Percentiles rank a stretch among this genome's conserved stretches.
phyloP scores from a whole-genome alignment of 768 basidiomycete species.

The Agrocybe praecox region DNA sequence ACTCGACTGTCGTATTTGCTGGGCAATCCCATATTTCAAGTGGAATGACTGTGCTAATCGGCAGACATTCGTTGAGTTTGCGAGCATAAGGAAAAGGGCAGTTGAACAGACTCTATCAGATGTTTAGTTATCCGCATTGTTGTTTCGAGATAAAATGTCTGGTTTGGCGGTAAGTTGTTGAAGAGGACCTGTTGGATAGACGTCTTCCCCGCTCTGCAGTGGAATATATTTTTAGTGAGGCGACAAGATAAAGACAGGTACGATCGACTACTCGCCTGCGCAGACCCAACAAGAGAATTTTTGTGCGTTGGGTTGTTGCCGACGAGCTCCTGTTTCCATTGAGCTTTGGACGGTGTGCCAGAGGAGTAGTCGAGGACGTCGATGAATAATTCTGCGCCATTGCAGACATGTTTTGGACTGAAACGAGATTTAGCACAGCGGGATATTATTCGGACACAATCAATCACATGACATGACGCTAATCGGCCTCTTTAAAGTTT shows the following conservation, averaged over 20 bases:
- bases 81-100: not conserved
- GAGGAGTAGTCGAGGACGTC: slow-evolving; percentile 28
- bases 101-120: slow-evolving; percentile 70
- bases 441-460: not conserved
- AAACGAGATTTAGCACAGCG: not conserved
- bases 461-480: slow-evolving; percentile 7
- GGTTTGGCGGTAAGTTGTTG: slow-evolving; percentile 77
- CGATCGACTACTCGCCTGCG: slow-evolving; percentile 49
- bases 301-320: slow-evolving; percentile 47
- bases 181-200: slow-evolving; percentile 93
- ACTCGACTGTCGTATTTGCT: slow-evolving; percentile 78
- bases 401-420: slow-evolving; percentile 23
- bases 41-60: slow-evolving; percentile 81
- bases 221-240: slow-evolving; percentile 4
- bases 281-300: slow-evolving; percentile 73
- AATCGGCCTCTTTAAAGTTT: too few relatives aligned
- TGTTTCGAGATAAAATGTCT: slow-evolving; percentile 89
- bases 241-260: not conserved
- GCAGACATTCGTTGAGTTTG: slow-evolving; percentile 9
- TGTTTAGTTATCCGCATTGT: slow-evolving; percentile 79
- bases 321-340: slow-evolving; percentile 29
- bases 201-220: slow-evolving; percentile 83
- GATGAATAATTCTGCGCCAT: slow-evolving; percentile 26
- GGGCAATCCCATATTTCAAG: slow-evolving; percentile 97
- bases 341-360: slow-evolving; percentile 23